Conservation (phyloP, 345 rosid species). For the Garcia nutans region DNA sequence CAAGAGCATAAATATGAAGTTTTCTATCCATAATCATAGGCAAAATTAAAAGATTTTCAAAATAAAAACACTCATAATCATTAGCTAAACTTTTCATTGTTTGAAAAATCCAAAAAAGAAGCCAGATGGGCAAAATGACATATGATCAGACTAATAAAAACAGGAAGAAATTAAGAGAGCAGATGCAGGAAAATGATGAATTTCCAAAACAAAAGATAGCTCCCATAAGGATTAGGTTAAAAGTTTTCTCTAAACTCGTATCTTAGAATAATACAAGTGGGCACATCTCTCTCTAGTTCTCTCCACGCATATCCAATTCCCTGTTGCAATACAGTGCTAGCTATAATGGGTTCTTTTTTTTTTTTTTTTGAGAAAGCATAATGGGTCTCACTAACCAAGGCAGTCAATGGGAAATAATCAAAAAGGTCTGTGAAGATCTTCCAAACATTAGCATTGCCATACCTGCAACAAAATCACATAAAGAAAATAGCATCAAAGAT, state of each 20-base stretch:
- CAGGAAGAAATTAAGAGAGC: neutral
- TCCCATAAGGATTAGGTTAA: neutral
- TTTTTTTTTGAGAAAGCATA: too few relatives aligned
- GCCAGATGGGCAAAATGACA: neutral
- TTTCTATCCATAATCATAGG: neutral
- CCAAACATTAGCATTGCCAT: conserved; percentile 95
- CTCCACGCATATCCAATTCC: neutral
- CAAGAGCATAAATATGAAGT: neutral
- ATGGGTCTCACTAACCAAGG: conserved; percentile 64
- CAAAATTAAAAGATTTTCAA: too few relatives aligned
- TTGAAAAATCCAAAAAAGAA: neutral
- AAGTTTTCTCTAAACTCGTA: neutral
- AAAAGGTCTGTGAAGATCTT: conserved; percentile 88
- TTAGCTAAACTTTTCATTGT: neutral
- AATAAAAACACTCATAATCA: neutral
- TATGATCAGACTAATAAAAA: neutral
- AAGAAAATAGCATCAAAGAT: neutral
- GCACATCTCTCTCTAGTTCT: neutral
- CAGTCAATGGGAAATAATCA: conserved; percentile 92
- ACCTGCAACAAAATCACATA: conserved; percentile 49
- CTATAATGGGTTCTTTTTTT: neutral
- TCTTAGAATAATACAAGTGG: neutral
- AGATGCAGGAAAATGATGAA: neutral
- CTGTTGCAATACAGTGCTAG: neutral
- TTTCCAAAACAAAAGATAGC: neutral